These are phyloP conservation scores for Croton setiger DNA, from an alignment of 441 rosid species.

Conservation along the genomic window DNA sequence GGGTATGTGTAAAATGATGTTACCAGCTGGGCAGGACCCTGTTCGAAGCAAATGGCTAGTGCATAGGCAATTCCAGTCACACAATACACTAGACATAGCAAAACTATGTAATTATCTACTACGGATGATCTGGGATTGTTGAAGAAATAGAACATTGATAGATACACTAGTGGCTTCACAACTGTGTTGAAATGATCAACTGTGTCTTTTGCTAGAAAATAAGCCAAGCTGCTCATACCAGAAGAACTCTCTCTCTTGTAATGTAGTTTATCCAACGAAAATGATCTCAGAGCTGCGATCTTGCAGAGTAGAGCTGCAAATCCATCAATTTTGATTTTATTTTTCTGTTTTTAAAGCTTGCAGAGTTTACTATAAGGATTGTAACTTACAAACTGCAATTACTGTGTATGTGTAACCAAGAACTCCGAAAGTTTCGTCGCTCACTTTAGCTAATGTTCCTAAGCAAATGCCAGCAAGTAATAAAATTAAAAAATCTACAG, in stretches of 20 bases:
- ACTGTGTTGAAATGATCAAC: constrained; percentile 87
- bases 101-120: constrained; percentile 64
- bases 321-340: neutral
- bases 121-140: constrained; percentile 89
- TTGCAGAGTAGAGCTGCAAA: constrained; percentile 81
- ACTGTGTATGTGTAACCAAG: constrained; percentile 88
- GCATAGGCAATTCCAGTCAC: constrained; percentile 85
- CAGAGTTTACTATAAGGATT: neutral
- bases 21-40: constrained; percentile 97
- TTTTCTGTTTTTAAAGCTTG: too few relatives aligned
- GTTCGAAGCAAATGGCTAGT: constrained; percentile 70
- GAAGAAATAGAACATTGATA: constrained; percentile 97
- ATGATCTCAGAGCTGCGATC: constrained; percentile 92
- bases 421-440: constrained; percentile 87
- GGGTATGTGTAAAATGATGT: constrained; percentile 1
- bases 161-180: constrained; percentile 82
- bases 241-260: constrained; percentile 89
- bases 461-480: constrained; percentile 93
- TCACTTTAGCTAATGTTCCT: constrained; percentile 95
- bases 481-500: constrained; percentile 82
- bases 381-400: constrained; percentile 92
- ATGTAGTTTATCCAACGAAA: constrained; percentile 83
- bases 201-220: constrained; percentile 87
- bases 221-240: constrained; percentile 91
- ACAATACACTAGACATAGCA: constrained; percentile 84